Evolutionary conservation across 2,329 filamentous ascomycete species (phyloP).

Genomic region (Zymoseptoria pseudotritici): DNA sequence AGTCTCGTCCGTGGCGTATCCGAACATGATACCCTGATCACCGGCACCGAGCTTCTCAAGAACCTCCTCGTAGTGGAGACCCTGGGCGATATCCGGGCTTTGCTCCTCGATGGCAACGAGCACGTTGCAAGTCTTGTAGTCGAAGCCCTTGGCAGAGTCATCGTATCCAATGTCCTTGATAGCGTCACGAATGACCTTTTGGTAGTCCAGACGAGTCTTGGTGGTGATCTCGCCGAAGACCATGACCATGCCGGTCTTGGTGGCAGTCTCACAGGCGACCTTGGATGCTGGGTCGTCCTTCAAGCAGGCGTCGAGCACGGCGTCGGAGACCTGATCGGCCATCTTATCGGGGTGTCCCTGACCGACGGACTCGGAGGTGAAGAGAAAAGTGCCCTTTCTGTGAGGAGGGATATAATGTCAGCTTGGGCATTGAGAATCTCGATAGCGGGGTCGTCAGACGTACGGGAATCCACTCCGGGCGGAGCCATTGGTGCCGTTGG

Average conservation of each 20-base stretch:
- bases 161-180: constrained; percentile 99
- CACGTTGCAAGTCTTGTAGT: constrained; percentile 99
- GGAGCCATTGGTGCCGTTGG: neutral
- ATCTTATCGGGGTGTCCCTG: constrained; percentile 32
- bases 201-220: constrained; percentile 93
- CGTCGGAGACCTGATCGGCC: constrained; percentile 90
- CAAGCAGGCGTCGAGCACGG: constrained; percentile 96
- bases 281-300: constrained; percentile 93
- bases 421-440: neutral
- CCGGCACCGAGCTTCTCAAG: constrained; percentile 96
- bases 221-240: constrained; percentile 98
- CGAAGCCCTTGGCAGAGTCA: constrained; percentile 93
- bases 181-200: constrained; percentile 87
- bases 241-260: constrained; percentile 99
- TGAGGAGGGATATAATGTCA: constrained; percentile 3
- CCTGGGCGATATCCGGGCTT: constrained; percentile 97
- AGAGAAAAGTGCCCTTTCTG: constrained; percentile 27
- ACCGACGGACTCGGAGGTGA: constrained; percentile 47
- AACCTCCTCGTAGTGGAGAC: constrained; percentile 95
- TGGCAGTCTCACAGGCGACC: constrained; percentile 96
- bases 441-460: neutral
- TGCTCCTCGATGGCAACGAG: constrained; percentile 99
- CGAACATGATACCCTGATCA: constrained; percentile 99
- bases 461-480: neutral
- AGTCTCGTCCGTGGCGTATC: constrained; percentile 98